Conservation (phyloP, 768 basidiomycete species). For the Astraeus odoratus region DNA sequence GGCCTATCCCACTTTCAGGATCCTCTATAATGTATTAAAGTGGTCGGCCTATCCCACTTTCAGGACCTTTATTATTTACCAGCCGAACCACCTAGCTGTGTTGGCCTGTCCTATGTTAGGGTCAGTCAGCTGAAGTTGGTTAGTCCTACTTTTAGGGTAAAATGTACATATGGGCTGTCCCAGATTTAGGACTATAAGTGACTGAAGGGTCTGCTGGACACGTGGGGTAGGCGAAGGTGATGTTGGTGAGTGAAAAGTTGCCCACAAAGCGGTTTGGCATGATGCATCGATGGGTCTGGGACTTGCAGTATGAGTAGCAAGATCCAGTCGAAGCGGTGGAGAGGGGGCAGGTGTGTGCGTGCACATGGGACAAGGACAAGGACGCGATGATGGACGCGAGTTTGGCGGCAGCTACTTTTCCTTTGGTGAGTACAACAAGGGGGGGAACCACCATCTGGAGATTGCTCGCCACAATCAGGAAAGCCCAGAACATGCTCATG, state of each 20-base stretch:
- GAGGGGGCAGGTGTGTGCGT: conserved; percentile 4
- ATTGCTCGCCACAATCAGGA: conserved; percentile 82
- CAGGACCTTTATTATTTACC: no score
- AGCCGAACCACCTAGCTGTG: no score
- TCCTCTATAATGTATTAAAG: no score
- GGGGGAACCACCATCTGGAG: conserved; percentile 84
- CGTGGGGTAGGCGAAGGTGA: conserved; percentile 70
- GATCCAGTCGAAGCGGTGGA: background rate
- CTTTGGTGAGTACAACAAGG: conserved; percentile 56
- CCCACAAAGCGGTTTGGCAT: conserved; percentile 58
- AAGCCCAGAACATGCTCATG: conserved; percentile 98
- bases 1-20: no score
- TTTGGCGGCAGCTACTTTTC: conserved; percentile 44
- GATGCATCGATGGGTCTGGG: conserved; percentile 51
- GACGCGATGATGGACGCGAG: conserved; percentile 14
- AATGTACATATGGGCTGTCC: no score
- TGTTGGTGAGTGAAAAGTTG: conserved; percentile 54
- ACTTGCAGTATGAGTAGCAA: no score
- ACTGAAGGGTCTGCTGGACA: no score
- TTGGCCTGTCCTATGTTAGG: no score
- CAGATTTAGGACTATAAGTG: no score
- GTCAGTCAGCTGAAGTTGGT: no score
- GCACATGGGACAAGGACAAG: conserved; percentile 27
- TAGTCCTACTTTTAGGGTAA: no score
- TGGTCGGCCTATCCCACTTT: no score